Conservation (phyloP, 1,284 basidiomycete species). For the Apiotrichum laibachii region DNA sequence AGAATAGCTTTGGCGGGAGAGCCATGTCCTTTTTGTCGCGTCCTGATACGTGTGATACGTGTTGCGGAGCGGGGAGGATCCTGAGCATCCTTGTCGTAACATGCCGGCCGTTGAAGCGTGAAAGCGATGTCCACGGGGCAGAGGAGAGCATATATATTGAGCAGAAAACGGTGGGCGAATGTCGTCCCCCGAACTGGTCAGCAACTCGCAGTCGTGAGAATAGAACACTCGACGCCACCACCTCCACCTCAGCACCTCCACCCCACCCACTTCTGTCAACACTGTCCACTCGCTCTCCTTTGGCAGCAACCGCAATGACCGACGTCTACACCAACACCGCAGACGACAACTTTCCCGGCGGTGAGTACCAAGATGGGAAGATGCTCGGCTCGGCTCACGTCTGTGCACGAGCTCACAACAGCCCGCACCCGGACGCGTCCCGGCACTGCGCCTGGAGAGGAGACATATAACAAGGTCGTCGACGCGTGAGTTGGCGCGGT, state of each 20-base stretch:
- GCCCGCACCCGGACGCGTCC: slow-evolving; percentile 35
- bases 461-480: slow-evolving; percentile 33
- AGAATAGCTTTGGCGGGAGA: too few species aligned
- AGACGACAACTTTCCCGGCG: slow-evolving; percentile 31
- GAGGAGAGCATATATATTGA: too few species aligned
- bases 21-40: too few species aligned
- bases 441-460: slow-evolving; percentile 37
- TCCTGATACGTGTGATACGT: too few species aligned
- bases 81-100: too few species aligned
- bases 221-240: background rate
- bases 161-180: too few species aligned
- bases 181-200: too few species aligned
- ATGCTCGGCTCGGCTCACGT: too few species aligned
- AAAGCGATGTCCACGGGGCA: too few species aligned
- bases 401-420: slow-evolving; percentile 13
- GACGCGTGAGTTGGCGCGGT: slow-evolving; percentile 22
- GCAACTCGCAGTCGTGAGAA: too few species aligned
- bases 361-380: slow-evolving; percentile 26
- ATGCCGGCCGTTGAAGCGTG: too few species aligned
- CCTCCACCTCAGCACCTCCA: background rate
- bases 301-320: slow-evolving; percentile 1
- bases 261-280: background rate
- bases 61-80: too few species aligned
- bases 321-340: slow-evolving; percentile 32
- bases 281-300: background rate